These are phyloP conservation scores for Cyberlindnera petersonii DNA, from an alignment of 805 yeast genomes.

Conservation along the genomic window DNA sequence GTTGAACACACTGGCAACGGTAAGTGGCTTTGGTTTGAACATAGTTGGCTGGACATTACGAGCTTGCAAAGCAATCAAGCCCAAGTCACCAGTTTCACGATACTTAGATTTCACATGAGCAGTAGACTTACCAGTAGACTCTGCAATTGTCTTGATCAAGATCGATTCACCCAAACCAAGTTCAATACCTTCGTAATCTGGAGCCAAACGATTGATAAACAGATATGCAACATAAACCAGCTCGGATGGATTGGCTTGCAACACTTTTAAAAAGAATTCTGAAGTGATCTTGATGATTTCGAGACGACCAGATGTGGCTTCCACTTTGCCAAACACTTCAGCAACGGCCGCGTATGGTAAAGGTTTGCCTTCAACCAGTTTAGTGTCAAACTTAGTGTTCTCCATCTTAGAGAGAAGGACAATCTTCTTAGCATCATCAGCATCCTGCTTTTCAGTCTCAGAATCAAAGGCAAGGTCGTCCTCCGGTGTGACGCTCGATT, in stretches of 20 bases:
- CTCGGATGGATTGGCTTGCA: constrained; percentile 49
- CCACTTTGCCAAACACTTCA: constrained; percentile 71
- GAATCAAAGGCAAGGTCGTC: constrained; percentile 24
- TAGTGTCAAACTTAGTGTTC: constrained; percentile 5
- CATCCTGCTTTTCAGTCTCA: constrained; percentile 23
- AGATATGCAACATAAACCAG: constrained; percentile 74
- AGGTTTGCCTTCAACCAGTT: constrained; percentile 14
- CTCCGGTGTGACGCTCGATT: constrained; percentile 10
- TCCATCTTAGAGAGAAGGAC: constrained; percentile 17
- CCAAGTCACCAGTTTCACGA: constrained; percentile 83
- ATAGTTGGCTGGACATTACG: constrained; percentile 84
- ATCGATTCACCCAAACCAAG: constrained; percentile 91
- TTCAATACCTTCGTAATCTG: constrained; percentile 94
- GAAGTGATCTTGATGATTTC: constrained; percentile 76
- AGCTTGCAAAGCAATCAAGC: constrained; percentile 80
- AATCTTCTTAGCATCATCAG: constrained; percentile 23
- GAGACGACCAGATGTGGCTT: constrained; percentile 74
- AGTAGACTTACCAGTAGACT: constrained; percentile 79
- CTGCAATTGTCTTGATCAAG: constrained; percentile 82
- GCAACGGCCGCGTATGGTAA: constrained; percentile 41
- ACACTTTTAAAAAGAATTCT: constrained; percentile 62
- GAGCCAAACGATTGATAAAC: constrained; percentile 85
- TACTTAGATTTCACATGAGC: constrained; percentile 70
- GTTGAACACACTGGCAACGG: constrained; percentile 67
- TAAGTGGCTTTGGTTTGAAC: constrained; percentile 86